Conservation (phyloP, 257 asterid species). For the Fraxinus cuspidata region DNA sequence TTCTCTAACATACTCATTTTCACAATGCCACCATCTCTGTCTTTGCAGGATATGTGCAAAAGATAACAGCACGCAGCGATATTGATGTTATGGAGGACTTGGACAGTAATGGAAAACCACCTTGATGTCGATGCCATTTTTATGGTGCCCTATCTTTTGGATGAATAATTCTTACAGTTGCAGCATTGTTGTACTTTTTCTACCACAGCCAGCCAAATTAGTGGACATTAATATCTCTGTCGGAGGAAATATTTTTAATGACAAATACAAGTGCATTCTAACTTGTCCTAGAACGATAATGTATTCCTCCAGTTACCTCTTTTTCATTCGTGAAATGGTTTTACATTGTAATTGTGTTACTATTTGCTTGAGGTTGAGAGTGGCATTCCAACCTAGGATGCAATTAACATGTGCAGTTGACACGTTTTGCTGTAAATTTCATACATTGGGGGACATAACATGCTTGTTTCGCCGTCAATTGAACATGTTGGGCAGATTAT, state of each 20-base stretch:
- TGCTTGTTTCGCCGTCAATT: neutral
- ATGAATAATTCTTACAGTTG: constrained; percentile 22
- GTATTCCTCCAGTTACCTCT: constrained; percentile 18
- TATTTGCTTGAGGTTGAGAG: neutral
- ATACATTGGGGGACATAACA: neutral
- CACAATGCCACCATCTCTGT: neutral
- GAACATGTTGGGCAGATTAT: too few species aligned
- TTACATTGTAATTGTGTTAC: neutral
- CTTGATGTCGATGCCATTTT: constrained; percentile 36
- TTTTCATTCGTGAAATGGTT: constrained; percentile 6
- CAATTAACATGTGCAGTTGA: neutral
- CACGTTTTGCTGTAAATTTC: neutral
- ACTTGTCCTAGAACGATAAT: constrained; percentile 2
- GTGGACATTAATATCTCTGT: neutral
- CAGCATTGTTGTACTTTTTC: constrained; percentile 13
- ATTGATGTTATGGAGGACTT: constrained; percentile 89
- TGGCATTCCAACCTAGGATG: neutral
- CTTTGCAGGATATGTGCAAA: constrained; percentile 86
- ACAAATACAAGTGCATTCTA: neutral
- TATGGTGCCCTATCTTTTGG: neutral
- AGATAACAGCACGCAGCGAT: constrained; percentile 74
- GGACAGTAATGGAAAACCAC: constrained; percentile 59
- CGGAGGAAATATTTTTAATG: constrained; percentile 6
- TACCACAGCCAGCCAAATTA: constrained; percentile 15
- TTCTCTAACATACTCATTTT: too few species aligned